These are phyloP conservation scores for Seiridium unicorne DNA, from an alignment of 2,329 filamentous ascomycete species.

Conservation along the genomic window DNA sequence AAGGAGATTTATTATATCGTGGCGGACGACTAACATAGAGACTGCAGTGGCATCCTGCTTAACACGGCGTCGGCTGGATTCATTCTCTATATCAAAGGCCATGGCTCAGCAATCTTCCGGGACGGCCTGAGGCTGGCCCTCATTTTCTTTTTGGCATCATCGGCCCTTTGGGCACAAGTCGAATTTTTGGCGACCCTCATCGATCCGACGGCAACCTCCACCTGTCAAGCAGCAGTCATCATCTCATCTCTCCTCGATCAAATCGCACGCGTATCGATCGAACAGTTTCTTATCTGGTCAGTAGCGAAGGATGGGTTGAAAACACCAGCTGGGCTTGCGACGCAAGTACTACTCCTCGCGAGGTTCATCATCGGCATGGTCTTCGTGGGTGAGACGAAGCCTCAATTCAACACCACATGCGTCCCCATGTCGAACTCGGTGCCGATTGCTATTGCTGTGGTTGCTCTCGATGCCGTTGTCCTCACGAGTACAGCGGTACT, in stretches of 20 bases:
- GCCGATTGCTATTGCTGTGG: conserved; percentile 42
- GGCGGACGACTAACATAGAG: background rate
- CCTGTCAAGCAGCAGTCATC: conserved; percentile 51
- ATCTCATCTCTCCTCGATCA: conserved; percentile 58
- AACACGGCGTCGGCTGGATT: conserved; percentile 48
- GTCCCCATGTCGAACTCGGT: conserved; percentile 43
- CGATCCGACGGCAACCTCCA: conserved; percentile 36
- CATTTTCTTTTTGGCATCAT: conserved; percentile 49
- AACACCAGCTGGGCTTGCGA: conserved; percentile 34
- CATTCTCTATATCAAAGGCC: conserved; percentile 43
- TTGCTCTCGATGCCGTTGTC: conserved; percentile 45
- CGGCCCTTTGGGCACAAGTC: conserved; percentile 52
- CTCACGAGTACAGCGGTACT: conserved; percentile 39
- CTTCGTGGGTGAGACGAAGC: conserved; percentile 53
- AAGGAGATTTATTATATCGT: background rate
- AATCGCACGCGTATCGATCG: conserved; percentile 49
- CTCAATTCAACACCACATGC: conserved; percentile 52
- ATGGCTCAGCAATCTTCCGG: conserved; percentile 48
- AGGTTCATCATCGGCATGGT: conserved; percentile 53
- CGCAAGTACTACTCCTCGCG: conserved; percentile 44
- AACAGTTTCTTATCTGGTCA: conserved; percentile 54
- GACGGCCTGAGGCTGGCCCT: conserved; percentile 65
- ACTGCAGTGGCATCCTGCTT: conserved; percentile 49
- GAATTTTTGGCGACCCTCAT: conserved; percentile 51
- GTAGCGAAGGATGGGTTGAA: conserved; percentile 38